Percentiles rank a stretch among this genome's conserved stretches.
phyloP scores from a whole-genome alignment of 2,329 filamentous ascomycete genomes.

The Colletotrichum sp. region DNA sequence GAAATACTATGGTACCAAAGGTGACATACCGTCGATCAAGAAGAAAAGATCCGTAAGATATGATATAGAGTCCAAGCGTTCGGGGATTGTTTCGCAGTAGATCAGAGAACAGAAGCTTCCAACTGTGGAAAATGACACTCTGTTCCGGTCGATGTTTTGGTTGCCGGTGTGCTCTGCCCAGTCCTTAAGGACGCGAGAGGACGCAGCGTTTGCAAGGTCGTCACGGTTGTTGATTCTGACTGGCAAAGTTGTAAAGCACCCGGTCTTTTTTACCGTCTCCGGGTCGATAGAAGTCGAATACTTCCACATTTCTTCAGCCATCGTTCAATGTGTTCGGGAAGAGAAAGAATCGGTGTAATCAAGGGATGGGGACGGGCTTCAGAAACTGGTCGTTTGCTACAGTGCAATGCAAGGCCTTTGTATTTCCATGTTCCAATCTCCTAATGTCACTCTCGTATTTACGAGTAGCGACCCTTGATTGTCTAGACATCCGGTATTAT shows the following conservation, averaged over 20 bases:
- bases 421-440: background rate
- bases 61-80: background rate
- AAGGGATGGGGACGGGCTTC: too few species aligned
- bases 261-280: background rate
- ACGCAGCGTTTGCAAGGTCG: background rate
- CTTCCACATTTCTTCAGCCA: background rate
- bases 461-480: background rate
- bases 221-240: background rate
- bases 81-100: background rate
- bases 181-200: background rate
- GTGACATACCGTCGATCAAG: background rate
- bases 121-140: background rate
- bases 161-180: background rate
- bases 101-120: background rate
- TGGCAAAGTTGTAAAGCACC: background rate
- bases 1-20: background rate
- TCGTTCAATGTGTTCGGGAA: background rate
- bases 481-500: background rate
- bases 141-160: background rate
- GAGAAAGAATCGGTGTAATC: background rate
- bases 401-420: background rate
- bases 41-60: background rate
- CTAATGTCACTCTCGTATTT: background rate
- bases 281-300: background rate
- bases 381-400: too few species aligned